phyloP scores from a whole-genome alignment of 2,329 filamentous ascomycete genomes.

The Nigrospora sphaerica region DNA sequence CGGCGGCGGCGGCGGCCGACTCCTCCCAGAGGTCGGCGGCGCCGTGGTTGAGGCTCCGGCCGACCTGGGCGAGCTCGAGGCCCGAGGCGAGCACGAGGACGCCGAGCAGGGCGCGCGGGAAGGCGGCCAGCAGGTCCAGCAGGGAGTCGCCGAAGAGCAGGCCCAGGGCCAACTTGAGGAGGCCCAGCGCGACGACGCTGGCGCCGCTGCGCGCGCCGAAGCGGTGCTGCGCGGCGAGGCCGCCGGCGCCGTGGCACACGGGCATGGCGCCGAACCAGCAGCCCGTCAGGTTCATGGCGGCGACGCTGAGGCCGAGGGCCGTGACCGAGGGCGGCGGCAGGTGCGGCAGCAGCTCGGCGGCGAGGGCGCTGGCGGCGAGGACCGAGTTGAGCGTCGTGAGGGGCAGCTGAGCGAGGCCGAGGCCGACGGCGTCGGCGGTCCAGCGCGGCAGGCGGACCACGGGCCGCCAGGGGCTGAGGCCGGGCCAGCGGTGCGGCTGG shows the following conservation, averaged over 20 bases:
- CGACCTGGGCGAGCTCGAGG: constrained; percentile 79
- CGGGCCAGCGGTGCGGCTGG: constrained; percentile 32
- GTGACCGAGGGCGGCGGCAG: constrained; percentile 64
- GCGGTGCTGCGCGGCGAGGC: constrained; percentile 81
- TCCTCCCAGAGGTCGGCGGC: constrained; percentile 54
- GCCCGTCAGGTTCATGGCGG: constrained; percentile 73
- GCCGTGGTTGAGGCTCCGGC: constrained; percentile 73
- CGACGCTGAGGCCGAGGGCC: constrained; percentile 73
- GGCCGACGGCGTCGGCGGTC: constrained; percentile 34
- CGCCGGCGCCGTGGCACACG: constrained; percentile 87
- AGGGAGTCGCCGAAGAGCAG: constrained; percentile 68
- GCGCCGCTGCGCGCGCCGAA: constrained; percentile 88
- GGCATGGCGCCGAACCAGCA: constrained; percentile 96
- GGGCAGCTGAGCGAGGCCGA: constrained; percentile 80
- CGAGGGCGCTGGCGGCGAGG: constrained; percentile 76
- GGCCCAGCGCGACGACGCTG: constrained; percentile 72
- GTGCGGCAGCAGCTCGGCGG: constrained; percentile 67
- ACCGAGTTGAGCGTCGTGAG: constrained; percentile 90
- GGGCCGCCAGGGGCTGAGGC: constrained; percentile 55
- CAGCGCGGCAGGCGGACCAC: constrained; percentile 36
- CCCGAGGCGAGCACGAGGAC: constrained; percentile 89
- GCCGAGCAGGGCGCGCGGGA: constrained; percentile 71
- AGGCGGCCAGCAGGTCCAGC: constrained; percentile 61
- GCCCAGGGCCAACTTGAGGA: constrained; percentile 69
- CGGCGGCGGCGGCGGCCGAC: constrained; percentile 31